Conservation (phyloP, 306 rosid genomes). For the Acacia melanoxylon region DNA sequence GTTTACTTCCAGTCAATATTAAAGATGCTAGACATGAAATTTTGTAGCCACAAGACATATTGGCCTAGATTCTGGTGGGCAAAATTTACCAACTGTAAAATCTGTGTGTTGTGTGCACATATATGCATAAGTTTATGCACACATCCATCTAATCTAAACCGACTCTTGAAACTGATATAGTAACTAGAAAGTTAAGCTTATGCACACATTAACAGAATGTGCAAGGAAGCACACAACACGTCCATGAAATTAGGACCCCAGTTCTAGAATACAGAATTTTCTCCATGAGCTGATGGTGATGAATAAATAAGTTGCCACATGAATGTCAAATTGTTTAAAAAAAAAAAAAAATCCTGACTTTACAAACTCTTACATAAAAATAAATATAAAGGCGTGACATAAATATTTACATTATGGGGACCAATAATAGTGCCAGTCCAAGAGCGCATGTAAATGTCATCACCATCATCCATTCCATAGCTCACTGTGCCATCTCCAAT, state of each 20-base stretch:
- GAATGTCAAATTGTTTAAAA: not conserved
- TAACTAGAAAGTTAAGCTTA: not conserved
- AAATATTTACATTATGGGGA: constrained; percentile 85
- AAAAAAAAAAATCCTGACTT: not conserved
- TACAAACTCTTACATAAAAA: not conserved
- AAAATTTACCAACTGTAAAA: not conserved
- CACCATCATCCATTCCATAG: constrained; percentile 99
- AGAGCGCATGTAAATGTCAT: constrained; percentile 96
- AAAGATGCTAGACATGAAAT: not conserved
- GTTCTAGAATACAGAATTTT: constrained; percentile 17
- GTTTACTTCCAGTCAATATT: not conserved
- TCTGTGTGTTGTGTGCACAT: not conserved
- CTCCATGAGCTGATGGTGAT: not conserved
- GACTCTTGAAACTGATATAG: not conserved
- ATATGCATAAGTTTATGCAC: not conserved
- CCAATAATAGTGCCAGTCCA: constrained; percentile 96
- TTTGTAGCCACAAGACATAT: not conserved
- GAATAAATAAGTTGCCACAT: constrained; percentile 3
- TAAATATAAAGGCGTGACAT: not conserved
- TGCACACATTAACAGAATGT: not conserved
- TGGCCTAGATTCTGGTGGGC: not conserved
- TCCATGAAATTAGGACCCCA: not conserved
- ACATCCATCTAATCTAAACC: not conserved
- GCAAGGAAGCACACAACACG: constrained; percentile 6
- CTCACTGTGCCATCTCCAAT: constrained; percentile 93